A percentile compares a stretch with the other conserved stretches of the same genome.
Evolutionary conservation across 225 moss, liverwort and hornwort genomes (phyloP).

Genomic region (Marchantia polymorpha): DNA sequence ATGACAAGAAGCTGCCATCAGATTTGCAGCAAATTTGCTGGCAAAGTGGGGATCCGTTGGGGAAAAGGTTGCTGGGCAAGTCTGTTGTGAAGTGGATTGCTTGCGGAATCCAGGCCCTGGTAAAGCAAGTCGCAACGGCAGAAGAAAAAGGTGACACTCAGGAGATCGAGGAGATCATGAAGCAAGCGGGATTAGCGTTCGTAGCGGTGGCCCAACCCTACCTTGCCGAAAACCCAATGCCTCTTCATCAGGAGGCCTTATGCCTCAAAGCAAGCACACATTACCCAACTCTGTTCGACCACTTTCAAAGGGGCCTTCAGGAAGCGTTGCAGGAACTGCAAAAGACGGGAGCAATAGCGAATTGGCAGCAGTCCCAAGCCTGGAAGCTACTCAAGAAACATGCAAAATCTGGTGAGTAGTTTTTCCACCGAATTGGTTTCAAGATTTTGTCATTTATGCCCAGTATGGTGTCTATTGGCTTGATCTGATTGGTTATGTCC

Average conservation of each 20-base stretch:
- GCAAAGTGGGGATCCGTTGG: slow-evolving; percentile 67
- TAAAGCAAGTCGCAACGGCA: slow-evolving; percentile 54
- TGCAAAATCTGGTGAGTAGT: slow-evolving; percentile 66
- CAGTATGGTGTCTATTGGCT: no score
- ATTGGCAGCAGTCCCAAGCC: slow-evolving; percentile 68
- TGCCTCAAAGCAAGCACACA: slow-evolving; percentile 84
- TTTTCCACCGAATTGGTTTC: not conserved
- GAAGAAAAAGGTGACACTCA: slow-evolving; percentile 57
- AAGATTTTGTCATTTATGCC: no score
- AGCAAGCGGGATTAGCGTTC: slow-evolving; percentile 40
- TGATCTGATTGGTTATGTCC: no score
- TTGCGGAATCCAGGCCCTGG: slow-evolving; percentile 62
- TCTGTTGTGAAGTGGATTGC: slow-evolving; percentile 78
- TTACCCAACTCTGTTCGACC: slow-evolving; percentile 84
- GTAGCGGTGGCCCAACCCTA: slow-evolving; percentile 80
- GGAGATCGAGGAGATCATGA: slow-evolving; percentile 61
- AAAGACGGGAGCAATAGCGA: slow-evolving; percentile 55
- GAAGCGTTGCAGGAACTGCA: slow-evolving; percentile 64
- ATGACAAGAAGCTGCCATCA: slow-evolving; percentile 11
- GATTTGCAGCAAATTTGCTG: slow-evolving; percentile 29
- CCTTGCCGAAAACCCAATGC: slow-evolving; percentile 77
- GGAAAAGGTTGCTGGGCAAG: slow-evolving; percentile 61
- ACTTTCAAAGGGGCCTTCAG: slow-evolving; percentile 76
- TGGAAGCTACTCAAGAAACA: slow-evolving; percentile 84
- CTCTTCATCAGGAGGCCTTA: slow-evolving; percentile 63